phyloP scores from a whole-genome alignment of 2,329 filamentous ascomycete species.

The Alternaria atra region DNA sequence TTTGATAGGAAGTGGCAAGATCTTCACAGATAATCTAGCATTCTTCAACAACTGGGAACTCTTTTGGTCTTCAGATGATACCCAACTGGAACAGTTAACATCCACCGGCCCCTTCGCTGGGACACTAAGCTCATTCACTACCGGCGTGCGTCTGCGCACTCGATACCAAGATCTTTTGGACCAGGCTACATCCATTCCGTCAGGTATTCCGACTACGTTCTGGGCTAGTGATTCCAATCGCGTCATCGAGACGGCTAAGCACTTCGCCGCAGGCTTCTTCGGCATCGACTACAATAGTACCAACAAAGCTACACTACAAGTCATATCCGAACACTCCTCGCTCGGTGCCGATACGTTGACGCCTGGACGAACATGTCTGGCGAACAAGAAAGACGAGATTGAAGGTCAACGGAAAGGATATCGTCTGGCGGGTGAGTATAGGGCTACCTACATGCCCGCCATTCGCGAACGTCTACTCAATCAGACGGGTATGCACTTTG shows the following conservation, averaged over 20 bases:
- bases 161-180: slow-evolving; percentile 61
- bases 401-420: slow-evolving; percentile 62
- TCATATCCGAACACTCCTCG: slow-evolving; percentile 63
- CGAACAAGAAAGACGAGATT: slow-evolving; percentile 49
- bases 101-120: slow-evolving; percentile 66
- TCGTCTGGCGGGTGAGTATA: slow-evolving; percentile 58
- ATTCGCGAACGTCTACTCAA: slow-evolving; percentile 57
- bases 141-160: slow-evolving; percentile 63
- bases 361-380: slow-evolving; percentile 59
- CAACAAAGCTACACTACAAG: slow-evolving; percentile 51
- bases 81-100: slow-evolving; percentile 64
- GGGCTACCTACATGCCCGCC: slow-evolving; percentile 57
- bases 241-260: slow-evolving; percentile 65
- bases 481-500: slow-evolving; percentile 56
- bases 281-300: slow-evolving; percentile 58
- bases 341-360: slow-evolving; percentile 65
- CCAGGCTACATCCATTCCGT: slow-evolving; percentile 23
- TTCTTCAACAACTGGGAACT: slow-evolving; percentile 66
- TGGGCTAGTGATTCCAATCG: slow-evolving; percentile 65
- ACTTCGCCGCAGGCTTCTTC: slow-evolving; percentile 66
- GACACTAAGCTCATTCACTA: slow-evolving; percentile 62
- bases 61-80: slow-evolving; percentile 56
- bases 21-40: slow-evolving; percentile 60
- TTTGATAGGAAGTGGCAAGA: slow-evolving; percentile 38
- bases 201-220: slow-evolving; percentile 39